Percentiles rank a stretch among this genome's conserved stretches.
Conservation (phyloP, 352 stramenopile genomes). For the Phytopythium montanum region DNA sequence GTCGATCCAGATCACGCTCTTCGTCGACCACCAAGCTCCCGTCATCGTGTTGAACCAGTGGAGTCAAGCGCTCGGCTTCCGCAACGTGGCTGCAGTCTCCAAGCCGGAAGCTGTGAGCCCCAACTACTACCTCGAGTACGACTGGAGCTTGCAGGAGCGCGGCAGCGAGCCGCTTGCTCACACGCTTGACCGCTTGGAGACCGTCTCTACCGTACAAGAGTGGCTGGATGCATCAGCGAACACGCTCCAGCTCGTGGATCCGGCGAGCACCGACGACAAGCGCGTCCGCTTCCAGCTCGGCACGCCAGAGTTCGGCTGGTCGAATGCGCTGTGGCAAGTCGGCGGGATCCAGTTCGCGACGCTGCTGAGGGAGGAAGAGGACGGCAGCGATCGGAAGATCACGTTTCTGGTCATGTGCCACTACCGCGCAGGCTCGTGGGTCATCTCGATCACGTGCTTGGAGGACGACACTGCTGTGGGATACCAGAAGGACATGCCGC, state of each 20-base stretch:
- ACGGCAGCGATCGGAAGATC: slow-evolving; percentile 6
- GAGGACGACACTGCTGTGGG: slow-evolving; percentile 37
- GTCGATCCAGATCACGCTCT: slow-evolving; percentile 62
- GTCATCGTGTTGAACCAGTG: slow-evolving; percentile 70
- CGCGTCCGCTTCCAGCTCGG: slow-evolving; percentile 67
- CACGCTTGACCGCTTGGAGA: background rate
- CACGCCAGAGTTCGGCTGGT: slow-evolving; percentile 58
- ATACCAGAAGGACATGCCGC: slow-evolving; percentile 10
- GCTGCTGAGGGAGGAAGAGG: slow-evolving; percentile 22
- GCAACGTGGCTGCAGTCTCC: slow-evolving; percentile 36
- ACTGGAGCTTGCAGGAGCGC: slow-evolving; percentile 53
- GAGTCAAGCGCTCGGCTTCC: slow-evolving; percentile 41
- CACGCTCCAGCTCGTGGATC: slow-evolving; percentile 2
- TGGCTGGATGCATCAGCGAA: slow-evolving; percentile 36
- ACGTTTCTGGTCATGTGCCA: slow-evolving; percentile 73
- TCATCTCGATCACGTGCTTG: slow-evolving; percentile 59
- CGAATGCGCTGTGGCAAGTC: slow-evolving; percentile 77
- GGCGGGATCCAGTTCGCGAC: slow-evolving; percentile 81
- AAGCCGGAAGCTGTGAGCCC: slow-evolving; percentile 50
- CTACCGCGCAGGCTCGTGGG: slow-evolving; percentile 66
- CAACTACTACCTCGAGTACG: slow-evolving; percentile 67
- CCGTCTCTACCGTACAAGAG: slow-evolving; percentile 9
- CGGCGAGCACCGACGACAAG: slow-evolving; percentile 10
- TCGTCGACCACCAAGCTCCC: slow-evolving; percentile 60
- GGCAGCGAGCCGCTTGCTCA: background rate